Conservation (phyloP, 2,329 filamentous ascomycete genomes). For the Colletotrichum simmondsii region DNA sequence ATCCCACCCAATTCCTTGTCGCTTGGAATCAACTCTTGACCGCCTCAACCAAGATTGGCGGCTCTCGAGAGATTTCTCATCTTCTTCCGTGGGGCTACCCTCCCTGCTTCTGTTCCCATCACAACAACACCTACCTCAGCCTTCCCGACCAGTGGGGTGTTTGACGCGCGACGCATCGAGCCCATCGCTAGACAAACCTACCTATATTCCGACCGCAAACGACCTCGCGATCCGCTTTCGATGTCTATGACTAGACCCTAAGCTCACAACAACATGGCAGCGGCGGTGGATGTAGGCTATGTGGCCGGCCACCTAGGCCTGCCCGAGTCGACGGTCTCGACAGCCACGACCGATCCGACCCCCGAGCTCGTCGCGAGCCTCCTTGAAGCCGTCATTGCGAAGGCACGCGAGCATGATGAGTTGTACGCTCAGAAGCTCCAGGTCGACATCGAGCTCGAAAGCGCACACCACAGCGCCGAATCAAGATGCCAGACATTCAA, state of each 20-base stretch:
- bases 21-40: background rate
- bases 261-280: conserved; percentile 49
- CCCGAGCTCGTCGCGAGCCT: conserved; percentile 81
- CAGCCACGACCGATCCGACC: conserved; percentile 75
- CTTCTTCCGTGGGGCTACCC: background rate
- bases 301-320: conserved; percentile 78
- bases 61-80: background rate
- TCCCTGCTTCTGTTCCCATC: background rate
- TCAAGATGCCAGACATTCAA: conserved; percentile 85
- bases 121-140: background rate
- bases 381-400: conserved; percentile 78
- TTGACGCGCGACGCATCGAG: conserved; percentile 13
- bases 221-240: background rate
- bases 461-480: conserved; percentile 85
- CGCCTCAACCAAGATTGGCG: background rate
- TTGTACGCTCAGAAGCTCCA: conserved; percentile 89
- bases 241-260: conserved; percentile 22
- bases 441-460: conserved; percentile 92
- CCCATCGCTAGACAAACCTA: background rate
- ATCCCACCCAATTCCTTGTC: background rate
- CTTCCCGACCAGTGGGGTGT: conserved; percentile 4
- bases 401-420: conserved; percentile 84
- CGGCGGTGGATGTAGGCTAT: conserved; percentile 75
- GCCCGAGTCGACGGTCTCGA: conserved; percentile 71
- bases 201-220: background rate